Base-by-base conservation (phyloP, 164 flowering plant species). In the Paratinospora sagittata region DNA sequence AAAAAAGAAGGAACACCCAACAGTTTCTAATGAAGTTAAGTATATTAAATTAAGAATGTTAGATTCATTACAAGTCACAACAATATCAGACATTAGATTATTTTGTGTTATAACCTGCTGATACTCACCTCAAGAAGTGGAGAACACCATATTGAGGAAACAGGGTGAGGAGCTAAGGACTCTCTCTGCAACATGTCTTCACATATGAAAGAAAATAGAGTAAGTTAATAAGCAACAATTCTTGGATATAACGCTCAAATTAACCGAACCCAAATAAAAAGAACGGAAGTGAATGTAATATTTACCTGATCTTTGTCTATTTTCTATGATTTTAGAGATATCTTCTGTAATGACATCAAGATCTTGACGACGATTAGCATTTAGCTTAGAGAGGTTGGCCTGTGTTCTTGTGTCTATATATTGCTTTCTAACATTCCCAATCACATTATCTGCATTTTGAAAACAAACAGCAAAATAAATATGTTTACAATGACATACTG, bases 341-440 rank as follows among this genome's bases (percentile, higher is more conserved):
- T 73, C 69, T 62, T 78, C 73, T 43, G 78, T 66, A 13, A 73
- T 52, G 9, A 86, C 63, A 37, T 80, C 81, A 19, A 68, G 61
- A 19, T 83, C 81, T 75, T 85, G 80, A n/a, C 68, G 49, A 39
- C 71, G 74, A 70, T 55, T 73, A 60, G 79, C 78, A 60, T 83
- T 83, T 65, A 86, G 71, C 80, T 78, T 86, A 10, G 82, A 76
- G 14, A 86, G 73, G 68, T 86, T 84, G 65, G 84, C 76, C 52
- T 85, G 90, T 2, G 88, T 85, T 71, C 88, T 83, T 67, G 85
- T 81, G 71, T 86, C 90, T 8, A 80, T 30, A 69, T 86, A 85
- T 72, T 77, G 86, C 76, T 81, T 81, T 67, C 84, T 77, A 27
- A 85, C 70, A 52, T 69, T 81, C 14, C 78, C 79, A 74, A 86